Conservation (phyloP, 495 filamentous ascomycete genomes). For the Aspergillus ostianus region DNA sequence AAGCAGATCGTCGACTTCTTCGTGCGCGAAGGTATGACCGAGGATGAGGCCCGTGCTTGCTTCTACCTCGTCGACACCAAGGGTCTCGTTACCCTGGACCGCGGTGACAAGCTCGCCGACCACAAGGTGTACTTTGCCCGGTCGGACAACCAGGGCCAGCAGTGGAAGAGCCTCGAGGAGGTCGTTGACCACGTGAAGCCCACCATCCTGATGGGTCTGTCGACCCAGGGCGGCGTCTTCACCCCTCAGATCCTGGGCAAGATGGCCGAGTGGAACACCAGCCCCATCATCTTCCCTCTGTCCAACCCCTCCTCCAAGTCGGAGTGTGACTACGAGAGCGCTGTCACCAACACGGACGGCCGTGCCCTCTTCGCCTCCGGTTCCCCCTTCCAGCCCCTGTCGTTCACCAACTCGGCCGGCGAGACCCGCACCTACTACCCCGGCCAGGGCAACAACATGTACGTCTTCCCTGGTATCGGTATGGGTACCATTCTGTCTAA, state of each 20-base stretch:
- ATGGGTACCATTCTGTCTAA: slow-evolving; percentile 92
- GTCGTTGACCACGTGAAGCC: slow-evolving; percentile 93
- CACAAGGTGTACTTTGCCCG: slow-evolving; percentile 99
- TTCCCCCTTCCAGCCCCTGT: slow-evolving; percentile 80
- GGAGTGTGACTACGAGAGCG: slow-evolving; percentile 94
- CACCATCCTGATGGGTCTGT: slow-evolving; percentile 90
- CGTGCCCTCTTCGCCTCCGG: slow-evolving; percentile 92
- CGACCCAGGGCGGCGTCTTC: slow-evolving; percentile 92
- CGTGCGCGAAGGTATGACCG: slow-evolving; percentile 87
- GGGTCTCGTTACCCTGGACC: slow-evolving; percentile 90
- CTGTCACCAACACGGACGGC: slow-evolving; percentile 83
- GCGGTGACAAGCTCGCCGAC: slow-evolving; percentile 89
- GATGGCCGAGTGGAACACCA: slow-evolving; percentile 77
- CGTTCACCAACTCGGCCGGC: slow-evolving; percentile 56
- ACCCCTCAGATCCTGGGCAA: slow-evolving; percentile 80
- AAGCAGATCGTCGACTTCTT: slow-evolving; percentile 97
- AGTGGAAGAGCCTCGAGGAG: slow-evolving; percentile 85
- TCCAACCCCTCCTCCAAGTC: slow-evolving; percentile 94
- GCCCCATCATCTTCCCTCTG: slow-evolving; percentile 89
- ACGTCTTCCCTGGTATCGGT: slow-evolving; percentile 96
- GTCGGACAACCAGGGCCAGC: slow-evolving; percentile 84
- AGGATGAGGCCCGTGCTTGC: slow-evolving; percentile 82
- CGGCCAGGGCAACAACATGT: slow-evolving; percentile 92
- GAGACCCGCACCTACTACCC: slow-evolving; percentile 72
- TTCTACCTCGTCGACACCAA: slow-evolving; percentile 98